phyloP scores from a whole-genome alignment of 2,329 filamentous ascomycete genomes.

The Curvularia verruculosa region DNA sequence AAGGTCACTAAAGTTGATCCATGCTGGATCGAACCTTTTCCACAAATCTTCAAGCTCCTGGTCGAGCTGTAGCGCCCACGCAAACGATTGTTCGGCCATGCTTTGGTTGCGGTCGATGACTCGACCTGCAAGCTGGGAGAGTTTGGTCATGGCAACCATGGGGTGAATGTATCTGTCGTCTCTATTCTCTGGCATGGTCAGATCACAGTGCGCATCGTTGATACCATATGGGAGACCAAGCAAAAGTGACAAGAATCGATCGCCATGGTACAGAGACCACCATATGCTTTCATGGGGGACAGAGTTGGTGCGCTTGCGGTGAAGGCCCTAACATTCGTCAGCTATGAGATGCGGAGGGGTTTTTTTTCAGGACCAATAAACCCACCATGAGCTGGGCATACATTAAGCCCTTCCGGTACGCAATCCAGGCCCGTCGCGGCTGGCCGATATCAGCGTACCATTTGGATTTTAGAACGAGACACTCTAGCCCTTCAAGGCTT shows the following conservation, averaged over 20 bases:
- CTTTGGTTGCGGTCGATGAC: slow-evolving; percentile 54
- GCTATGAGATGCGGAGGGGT: background rate
- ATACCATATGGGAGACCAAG: slow-evolving; percentile 60
- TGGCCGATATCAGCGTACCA: slow-evolving; percentile 62
- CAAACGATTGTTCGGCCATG: slow-evolving; percentile 42
- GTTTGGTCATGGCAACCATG: slow-evolving; percentile 41
- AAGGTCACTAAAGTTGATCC: slow-evolving; percentile 47
- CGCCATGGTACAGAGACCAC: slow-evolving; percentile 52
- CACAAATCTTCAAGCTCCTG: slow-evolving; percentile 51
- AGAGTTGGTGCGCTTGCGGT: slow-evolving; percentile 45
- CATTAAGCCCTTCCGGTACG: slow-evolving; percentile 58
- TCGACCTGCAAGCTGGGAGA: slow-evolving; percentile 50
- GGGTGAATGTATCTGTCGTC: slow-evolving; percentile 38
- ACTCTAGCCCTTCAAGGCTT: slow-evolving; percentile 61
- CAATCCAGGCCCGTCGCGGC: slow-evolving; percentile 62
- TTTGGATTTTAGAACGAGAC: slow-evolving; percentile 58
- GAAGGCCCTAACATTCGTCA: slow-evolving; percentile 44
- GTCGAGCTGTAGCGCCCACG: slow-evolving; percentile 51
- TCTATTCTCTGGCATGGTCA: slow-evolving; percentile 36
- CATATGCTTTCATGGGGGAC: slow-evolving; percentile 48
- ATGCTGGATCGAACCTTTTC: slow-evolving; percentile 46
- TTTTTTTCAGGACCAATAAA: background rate
- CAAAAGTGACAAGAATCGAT: slow-evolving; percentile 60
- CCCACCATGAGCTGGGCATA: slow-evolving; percentile 60
- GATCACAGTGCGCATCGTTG: slow-evolving; percentile 48